These are phyloP conservation scores for Geotrichum carabidarum DNA, from an alignment of 1,139 yeast species.

Conservation along the genomic window DNA sequence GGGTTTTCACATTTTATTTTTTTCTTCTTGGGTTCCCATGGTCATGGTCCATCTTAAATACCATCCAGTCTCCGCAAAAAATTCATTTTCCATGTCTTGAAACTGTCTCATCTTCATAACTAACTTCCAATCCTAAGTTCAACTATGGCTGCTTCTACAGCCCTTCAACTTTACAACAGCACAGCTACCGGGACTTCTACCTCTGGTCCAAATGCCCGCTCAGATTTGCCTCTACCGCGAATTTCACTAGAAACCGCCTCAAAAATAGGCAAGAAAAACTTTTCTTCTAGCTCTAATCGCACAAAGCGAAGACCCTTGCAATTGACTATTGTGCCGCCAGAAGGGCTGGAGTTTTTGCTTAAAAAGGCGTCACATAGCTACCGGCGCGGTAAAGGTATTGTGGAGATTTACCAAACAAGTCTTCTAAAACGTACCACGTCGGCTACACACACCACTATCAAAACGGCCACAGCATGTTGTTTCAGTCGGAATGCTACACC, in stretches of 20 bases:
- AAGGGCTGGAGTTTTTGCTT: not conserved
- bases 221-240: conserved; percentile 12
- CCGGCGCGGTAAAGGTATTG: conserved; percentile 7
- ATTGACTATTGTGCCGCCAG: conserved; percentile 4
- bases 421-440: not conserved
- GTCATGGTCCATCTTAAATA: no score
- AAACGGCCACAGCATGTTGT: conserved; percentile 2
- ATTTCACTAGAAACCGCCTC: conserved; percentile 13
- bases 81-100: no score
- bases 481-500: not conserved
- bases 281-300: not conserved
- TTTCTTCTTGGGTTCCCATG: no score
- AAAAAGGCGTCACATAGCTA: not conserved
- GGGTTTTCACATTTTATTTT: no score
- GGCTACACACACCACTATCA: not conserved
- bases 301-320: not conserved
- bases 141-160: no score
- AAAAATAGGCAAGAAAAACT: conserved; percentile 8
- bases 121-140: no score
- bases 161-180: no score
- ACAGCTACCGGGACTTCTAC: not conserved
- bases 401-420: conserved; percentile 11
- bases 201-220: conserved; percentile 2
- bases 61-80: no score
- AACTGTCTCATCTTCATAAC: no score